Evolutionary conservation across 306 rosid genomes (phyloP), one percentile per base, ranked within the genome.

Genomic region (Fragaria ananassa): DNA sequence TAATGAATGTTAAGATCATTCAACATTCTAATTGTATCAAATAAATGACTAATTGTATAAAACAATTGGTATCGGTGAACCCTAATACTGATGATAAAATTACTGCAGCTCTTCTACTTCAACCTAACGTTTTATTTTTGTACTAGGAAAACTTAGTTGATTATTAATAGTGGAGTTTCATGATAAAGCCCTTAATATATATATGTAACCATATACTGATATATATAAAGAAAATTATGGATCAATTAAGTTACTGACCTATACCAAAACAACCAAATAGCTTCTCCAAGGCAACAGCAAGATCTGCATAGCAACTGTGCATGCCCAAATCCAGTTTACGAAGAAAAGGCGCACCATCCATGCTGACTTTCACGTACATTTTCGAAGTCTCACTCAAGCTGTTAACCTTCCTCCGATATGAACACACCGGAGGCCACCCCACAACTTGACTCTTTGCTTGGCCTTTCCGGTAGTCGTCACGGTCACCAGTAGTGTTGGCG

Each of bases 371-470:
- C 31, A 94, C 91, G 62, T 94, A 91, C 89, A 85, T 82, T 78
- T 91, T 91, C 0, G 87, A 86, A 31, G 66, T 68, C 63, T 79
- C 88, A 1, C 75, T 79, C 62, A 86, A 45, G 49, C 84, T 85
- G 2, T 76, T 89, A 23, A 42, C 62, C 89, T 85, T 90, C 87
- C 68, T 90, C 61, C 98, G 69, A 69, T 90, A 89, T 0, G 96
- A 94, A 78, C 98, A 91, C 80, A 94, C 89, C 21, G 98, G 98
- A 56, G 98, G 98, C 98, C 98, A 94, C 79, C 98, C 98, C 67
- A 90, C 95, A 8, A 84, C 91, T 46, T 87, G 85, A 35, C 51
- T 91, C 76, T 83, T 86, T 19, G 37, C 61, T 53, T 68, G 50
- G 3, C 49, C 29, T 74, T 79, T 82, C 78, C 39, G 74, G 45